Evolutionary conservation across 257 asterid genomes (phyloP).

Genomic region (Capsicum pubescens): DNA sequence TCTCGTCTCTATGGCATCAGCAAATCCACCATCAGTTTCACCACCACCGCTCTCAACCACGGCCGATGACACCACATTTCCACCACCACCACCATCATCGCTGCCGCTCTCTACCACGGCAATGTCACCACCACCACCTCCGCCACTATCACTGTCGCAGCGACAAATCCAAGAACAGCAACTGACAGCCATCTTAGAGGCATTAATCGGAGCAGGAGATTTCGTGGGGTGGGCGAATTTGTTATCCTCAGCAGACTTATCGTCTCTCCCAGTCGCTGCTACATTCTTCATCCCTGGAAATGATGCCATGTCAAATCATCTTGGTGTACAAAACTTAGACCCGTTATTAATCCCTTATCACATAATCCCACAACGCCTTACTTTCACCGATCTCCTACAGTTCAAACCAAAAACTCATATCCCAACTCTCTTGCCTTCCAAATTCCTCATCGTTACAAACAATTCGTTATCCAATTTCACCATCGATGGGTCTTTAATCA

Average conservation of each 20-base stretch:
- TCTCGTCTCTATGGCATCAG: neutral
- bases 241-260: slow-evolving; percentile 54
- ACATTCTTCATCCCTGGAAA: slow-evolving; percentile 70
- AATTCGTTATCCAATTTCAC: slow-evolving; percentile 52
- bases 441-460: slow-evolving; percentile 59
- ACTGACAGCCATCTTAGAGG: slow-evolving; percentile 55
- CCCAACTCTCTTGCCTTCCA: slow-evolving; percentile 65
- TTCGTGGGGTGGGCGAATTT: slow-evolving; percentile 65
- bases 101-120: slow-evolving; percentile 34
- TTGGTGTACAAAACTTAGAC: slow-evolving; percentile 38
- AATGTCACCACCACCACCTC: slow-evolving; percentile 23
- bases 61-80: neutral
- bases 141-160: neutral
- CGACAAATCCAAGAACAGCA: slow-evolving; percentile 43
- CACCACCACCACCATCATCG: slow-evolving; percentile 35
- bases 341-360: slow-evolving; percentile 63
- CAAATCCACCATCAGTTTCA: slow-evolving; percentile 1
- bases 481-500: slow-evolving; percentile 55
- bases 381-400: slow-evolving; percentile 54
- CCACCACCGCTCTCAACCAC: slow-evolving; percentile 31
- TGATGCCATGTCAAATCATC: slow-evolving; percentile 50
- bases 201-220: slow-evolving; percentile 60
- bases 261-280: slow-evolving; percentile 58
- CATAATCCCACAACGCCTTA: slow-evolving; percentile 71
- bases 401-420: slow-evolving; percentile 45